These are phyloP conservation scores for Orobanche coerulescens DNA, from an alignment of 257 asterid species.

Conservation along the genomic window DNA sequence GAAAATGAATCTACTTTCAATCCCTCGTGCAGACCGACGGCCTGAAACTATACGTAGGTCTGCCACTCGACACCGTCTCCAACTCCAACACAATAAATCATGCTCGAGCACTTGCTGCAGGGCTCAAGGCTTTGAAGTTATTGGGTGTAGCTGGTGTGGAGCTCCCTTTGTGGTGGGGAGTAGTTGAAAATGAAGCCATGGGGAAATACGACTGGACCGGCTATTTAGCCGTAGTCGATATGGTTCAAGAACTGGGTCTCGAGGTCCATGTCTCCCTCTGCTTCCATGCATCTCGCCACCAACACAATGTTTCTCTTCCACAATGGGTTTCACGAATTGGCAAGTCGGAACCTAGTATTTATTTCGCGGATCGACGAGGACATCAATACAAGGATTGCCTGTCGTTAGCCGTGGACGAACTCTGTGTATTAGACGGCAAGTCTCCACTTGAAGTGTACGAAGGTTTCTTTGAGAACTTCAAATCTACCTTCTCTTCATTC, in stretches of 20 bases:
- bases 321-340: conserved; percentile 63
- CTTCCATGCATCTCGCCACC: conserved; percentile 49
- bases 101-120: conserved; percentile 63
- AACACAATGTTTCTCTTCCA: conserved; percentile 42
- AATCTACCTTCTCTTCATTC: conserved; percentile 44
- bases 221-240: conserved; percentile 52
- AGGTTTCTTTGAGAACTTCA: conserved; percentile 61
- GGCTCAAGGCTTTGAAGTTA: conserved; percentile 72
- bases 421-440: conserved; percentile 72
- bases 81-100: conserved; percentile 47
- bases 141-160: conserved; percentile 84
- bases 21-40: conserved; percentile 38
- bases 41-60: conserved; percentile 58
- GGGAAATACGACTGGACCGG: conserved; percentile 74
- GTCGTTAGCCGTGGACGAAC: conserved; percentile 63
- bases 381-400: conserved; percentile 49
- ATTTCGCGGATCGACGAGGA: conserved; percentile 58
- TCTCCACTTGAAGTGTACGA: conserved; percentile 62
- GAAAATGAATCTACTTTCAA: too few relatives aligned
- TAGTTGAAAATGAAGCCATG: conserved; percentile 58
- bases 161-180: conserved; percentile 96
- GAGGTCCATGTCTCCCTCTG: conserved; percentile 67
- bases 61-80: conserved; percentile 76
- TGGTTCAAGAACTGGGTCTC: conserved; percentile 55
- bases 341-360: conserved; percentile 47